A percentile compares a stretch with the other conserved stretches of the same genome.
phyloP scores from a whole-genome alignment of 2,329 filamentous ascomycete species.

The Penicillium sp. region DNA sequence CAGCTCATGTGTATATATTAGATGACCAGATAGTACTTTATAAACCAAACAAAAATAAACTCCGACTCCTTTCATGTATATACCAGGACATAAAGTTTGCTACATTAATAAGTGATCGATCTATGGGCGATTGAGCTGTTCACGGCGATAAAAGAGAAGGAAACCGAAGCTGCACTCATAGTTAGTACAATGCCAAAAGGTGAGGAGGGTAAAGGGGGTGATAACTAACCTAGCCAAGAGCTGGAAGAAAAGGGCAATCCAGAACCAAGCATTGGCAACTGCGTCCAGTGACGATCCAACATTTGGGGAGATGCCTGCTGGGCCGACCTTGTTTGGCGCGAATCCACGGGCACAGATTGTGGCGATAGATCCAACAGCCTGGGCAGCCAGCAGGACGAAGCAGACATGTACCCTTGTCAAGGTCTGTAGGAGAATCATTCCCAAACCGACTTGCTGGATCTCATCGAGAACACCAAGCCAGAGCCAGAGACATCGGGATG shows the following conservation, averaged over 20 bases:
- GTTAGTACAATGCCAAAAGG: conserved; percentile 7
- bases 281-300: conserved; percentile 49
- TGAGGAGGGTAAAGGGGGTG: conserved; percentile 15
- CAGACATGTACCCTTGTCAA: conserved; percentile 63
- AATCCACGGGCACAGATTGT: conserved; percentile 62
- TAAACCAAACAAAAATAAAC: not conserved
- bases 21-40: not conserved
- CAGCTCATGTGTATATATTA: not conserved
- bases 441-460: conserved; percentile 64
- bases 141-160: conserved; percentile 45
- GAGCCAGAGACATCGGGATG: conserved; percentile 60
- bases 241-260: conserved; percentile 59
- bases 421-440: conserved; percentile 66
- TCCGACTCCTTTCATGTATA: not conserved
- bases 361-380: conserved; percentile 60
- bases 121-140: conserved; percentile 46
- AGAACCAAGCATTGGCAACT: conserved; percentile 57
- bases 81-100: not conserved
- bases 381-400: conserved; percentile 58
- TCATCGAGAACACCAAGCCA: conserved; percentile 66
- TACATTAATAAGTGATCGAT: not conserved
- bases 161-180: conserved; percentile 34
- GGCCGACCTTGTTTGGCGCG: conserved; percentile 61
- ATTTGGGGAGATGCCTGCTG: conserved; percentile 61
- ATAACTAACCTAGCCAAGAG: conserved; percentile 58